Conservation (phyloP, 2,329 filamentous ascomycete species). For the Alternaria longipes region DNA sequence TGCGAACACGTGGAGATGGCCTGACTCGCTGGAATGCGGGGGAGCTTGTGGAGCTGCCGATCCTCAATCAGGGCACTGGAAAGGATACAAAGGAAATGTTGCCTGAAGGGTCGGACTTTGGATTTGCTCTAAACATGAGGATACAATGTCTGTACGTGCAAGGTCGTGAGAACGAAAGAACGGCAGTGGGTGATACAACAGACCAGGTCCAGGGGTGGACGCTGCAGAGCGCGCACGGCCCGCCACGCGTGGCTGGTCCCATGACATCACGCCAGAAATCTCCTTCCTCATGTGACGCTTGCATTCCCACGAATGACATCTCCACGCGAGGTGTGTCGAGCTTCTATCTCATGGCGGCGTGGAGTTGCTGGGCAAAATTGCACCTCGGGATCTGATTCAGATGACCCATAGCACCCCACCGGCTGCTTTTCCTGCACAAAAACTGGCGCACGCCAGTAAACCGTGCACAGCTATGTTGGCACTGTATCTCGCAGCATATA, state of each 20-base stretch:
- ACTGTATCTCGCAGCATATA: not conserved
- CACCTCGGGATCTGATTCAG: not conserved
- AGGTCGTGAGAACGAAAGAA: not conserved
- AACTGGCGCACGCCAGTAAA: not conserved
- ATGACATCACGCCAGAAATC: conserved; percentile 14
- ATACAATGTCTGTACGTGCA: not conserved
- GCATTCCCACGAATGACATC: conserved; percentile 6
- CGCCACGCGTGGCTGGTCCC: conserved; percentile 10
- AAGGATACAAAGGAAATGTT: conserved; percentile 1
- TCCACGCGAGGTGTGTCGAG: not conserved
- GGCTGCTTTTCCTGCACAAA: not conserved
- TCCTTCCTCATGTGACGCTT: not conserved
- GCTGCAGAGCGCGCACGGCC: conserved; percentile 5
- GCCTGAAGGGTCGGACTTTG: not conserved
- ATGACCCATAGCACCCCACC: not conserved
- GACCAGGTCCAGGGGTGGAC: not conserved
- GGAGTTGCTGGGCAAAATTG: not conserved
- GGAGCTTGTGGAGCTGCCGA: conserved; percentile 12
- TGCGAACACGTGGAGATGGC: conserved; percentile 27
- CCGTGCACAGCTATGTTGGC: not conserved
- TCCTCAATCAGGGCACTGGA: not conserved
- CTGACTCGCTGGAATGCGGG: conserved; percentile 20
- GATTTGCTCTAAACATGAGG: not conserved
- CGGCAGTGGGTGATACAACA: conserved; percentile 1
- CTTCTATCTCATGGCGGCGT: not conserved